Evolutionary conservation across 495 filamentous ascomycete genomes (phyloP).

Genomic region (Bacidia rubella): DNA sequence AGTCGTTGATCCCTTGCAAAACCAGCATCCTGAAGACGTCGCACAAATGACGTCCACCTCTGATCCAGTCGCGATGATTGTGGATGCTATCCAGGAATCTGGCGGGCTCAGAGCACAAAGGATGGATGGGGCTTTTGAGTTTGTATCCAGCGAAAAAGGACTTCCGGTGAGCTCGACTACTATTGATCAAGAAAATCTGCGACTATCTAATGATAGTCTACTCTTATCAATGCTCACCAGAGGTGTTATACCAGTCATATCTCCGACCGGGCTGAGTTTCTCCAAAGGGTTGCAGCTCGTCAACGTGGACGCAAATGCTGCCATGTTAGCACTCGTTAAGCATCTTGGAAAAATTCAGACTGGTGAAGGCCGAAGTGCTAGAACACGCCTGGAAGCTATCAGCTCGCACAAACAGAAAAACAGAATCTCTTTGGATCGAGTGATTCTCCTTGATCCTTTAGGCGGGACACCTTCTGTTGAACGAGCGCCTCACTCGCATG

Average conservation of each 20-base stretch:
- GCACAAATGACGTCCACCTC: slow-evolving; percentile 33
- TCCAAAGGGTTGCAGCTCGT: slow-evolving; percentile 34
- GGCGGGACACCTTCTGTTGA: slow-evolving; percentile 71
- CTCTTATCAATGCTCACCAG: slow-evolving; percentile 57
- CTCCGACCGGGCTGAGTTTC: slow-evolving; percentile 52
- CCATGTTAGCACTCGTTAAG: slow-evolving; percentile 55
- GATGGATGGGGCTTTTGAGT: slow-evolving; percentile 16
- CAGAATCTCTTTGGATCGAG: slow-evolving; percentile 59
- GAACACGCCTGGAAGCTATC: not conserved
- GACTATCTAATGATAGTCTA: slow-evolving; percentile 42
- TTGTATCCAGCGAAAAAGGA: not conserved
- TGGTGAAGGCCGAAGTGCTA: not conserved
- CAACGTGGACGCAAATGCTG: slow-evolving; percentile 47
- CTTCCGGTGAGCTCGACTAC: not conserved
- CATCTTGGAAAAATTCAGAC: slow-evolving; percentile 49
- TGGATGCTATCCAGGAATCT: slow-evolving; percentile 54
- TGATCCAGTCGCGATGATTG: slow-evolving; percentile 60
- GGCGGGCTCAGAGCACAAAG: slow-evolving; percentile 38
- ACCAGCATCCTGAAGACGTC: slow-evolving; percentile 12
- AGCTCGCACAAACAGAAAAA: slow-evolving; percentile 24
- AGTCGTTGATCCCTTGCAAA: slow-evolving; percentile 52
- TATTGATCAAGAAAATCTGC: slow-evolving; percentile 3
- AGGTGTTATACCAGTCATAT: slow-evolving; percentile 67
- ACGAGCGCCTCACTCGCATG: slow-evolving; percentile 54
- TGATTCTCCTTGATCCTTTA: slow-evolving; percentile 79